A percentile compares a stretch with the other conserved stretches of the same genome.
Evolutionary conservation across 441 rosid genomes (phyloP).

Genomic region (Melastoma candidum): DNA sequence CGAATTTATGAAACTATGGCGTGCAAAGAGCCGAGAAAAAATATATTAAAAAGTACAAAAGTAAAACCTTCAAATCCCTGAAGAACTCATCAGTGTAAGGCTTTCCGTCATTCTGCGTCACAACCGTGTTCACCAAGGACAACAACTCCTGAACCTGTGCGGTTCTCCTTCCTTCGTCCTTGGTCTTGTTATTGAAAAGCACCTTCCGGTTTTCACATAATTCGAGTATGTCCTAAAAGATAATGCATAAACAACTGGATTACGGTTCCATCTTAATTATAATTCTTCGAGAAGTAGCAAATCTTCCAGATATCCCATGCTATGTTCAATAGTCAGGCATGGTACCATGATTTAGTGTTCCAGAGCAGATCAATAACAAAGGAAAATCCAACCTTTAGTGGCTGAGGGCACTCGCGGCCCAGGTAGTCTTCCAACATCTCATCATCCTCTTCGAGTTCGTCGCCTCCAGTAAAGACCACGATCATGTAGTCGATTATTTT

Average conservation of each 20-base stretch:
- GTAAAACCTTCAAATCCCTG: slow-evolving; percentile 44
- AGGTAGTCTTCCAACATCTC: slow-evolving; percentile 65
- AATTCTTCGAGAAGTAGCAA: too few relatives aligned
- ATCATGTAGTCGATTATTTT: slow-evolving; percentile 70
- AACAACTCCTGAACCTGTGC: slow-evolving; percentile 54
- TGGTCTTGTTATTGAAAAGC: slow-evolving; percentile 77
- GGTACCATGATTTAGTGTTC: too few relatives aligned
- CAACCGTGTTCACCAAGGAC: slow-evolving; percentile 40
- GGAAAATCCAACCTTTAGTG: slow-evolving; percentile 43
- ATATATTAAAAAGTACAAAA: not conserved
- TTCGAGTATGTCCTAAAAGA: slow-evolving; percentile 48
- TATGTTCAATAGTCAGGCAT: too few relatives aligned
- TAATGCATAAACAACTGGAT: not conserved
- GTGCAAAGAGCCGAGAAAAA: not conserved
- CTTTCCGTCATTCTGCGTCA: slow-evolving; percentile 45
- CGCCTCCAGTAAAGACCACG: slow-evolving; percentile 81
- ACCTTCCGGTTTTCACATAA: slow-evolving; percentile 47
- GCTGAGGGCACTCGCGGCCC: slow-evolving; percentile 53
- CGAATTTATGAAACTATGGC: not conserved
- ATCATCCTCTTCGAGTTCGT: slow-evolving; percentile 69
- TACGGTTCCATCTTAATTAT: not conserved
- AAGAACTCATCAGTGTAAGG: slow-evolving; percentile 70
- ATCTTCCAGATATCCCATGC: too few relatives aligned
- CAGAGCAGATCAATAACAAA: not conserved
- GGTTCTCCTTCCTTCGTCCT: slow-evolving; percentile 36